These are phyloP conservation scores for Leccinum disarticulatum DNA, from an alignment of 768 basidiomycete genomes.

Conservation along the genomic window DNA sequence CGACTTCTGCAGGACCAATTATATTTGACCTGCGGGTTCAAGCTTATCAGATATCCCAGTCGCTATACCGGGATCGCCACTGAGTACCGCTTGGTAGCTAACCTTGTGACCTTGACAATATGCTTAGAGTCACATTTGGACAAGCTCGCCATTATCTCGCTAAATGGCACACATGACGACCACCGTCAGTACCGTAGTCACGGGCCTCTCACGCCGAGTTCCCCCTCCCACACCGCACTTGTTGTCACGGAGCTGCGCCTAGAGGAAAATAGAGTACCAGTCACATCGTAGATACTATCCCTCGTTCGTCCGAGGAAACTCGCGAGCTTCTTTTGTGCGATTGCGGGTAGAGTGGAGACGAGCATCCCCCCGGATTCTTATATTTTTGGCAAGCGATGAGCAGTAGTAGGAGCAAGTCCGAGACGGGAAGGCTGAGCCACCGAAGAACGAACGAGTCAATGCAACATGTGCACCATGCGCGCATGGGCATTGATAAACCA, in stretches of 20 bases:
- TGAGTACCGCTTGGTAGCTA: background rate
- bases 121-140: background rate
- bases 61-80: no score
- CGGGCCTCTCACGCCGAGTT: background rate
- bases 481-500: background rate
- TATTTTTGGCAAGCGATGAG: background rate
- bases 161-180: background rate
- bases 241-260: background rate
- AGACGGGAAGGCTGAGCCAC: background rate
- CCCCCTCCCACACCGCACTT: background rate
- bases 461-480: background rate
- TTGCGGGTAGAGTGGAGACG: background rate
- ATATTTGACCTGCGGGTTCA: no score
- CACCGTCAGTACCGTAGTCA: background rate
- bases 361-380: background rate
- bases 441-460: background rate
- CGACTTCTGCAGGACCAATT: no score
- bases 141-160: background rate
- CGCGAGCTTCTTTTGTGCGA: background rate
- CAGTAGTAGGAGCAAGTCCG: background rate
- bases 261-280: background rate
- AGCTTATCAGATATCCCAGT: no score
- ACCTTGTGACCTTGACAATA: no score
- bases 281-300: no score
- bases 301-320: background rate